phyloP scores from a whole-genome alignment of 805 yeast genomes.

The Monosporozyma aquatica region DNA sequence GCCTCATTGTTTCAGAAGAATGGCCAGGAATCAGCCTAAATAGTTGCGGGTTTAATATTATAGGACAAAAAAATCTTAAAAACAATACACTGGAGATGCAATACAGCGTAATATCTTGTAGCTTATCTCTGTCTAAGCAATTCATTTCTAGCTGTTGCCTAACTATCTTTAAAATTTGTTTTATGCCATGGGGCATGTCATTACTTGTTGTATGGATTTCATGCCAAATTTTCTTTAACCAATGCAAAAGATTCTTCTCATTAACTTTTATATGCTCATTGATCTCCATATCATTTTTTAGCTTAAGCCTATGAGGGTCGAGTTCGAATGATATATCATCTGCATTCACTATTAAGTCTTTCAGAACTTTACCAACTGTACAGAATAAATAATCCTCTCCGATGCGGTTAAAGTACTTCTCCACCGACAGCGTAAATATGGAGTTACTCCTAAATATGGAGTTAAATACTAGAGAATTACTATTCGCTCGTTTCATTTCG shows the following conservation, averaged over 20 bases:
- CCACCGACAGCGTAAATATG: slow-evolving; percentile 71
- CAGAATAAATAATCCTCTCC: slow-evolving; percentile 74
- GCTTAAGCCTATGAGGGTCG: slow-evolving; percentile 56
- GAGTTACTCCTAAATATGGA: slow-evolving; percentile 80
- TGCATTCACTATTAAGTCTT: slow-evolving; percentile 41
- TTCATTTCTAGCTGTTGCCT: slow-evolving; percentile 52
- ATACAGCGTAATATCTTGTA: slow-evolving; percentile 42
- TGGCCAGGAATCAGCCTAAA: slow-evolving; percentile 65
- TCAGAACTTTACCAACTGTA: slow-evolving; percentile 62
- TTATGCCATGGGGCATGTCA: slow-evolving; percentile 64
- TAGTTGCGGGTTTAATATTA: slow-evolving; percentile 79
- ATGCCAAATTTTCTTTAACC: slow-evolving; percentile 56
- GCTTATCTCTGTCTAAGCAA: slow-evolving; percentile 39
- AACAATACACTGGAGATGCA: slow-evolving; percentile 80
- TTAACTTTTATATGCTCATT: slow-evolving; percentile 41
- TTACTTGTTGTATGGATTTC: slow-evolving; percentile 56
- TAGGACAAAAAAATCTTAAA: slow-evolving; percentile 81
- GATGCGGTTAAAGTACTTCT: slow-evolving; percentile 60
- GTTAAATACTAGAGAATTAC: slow-evolving; percentile 36
- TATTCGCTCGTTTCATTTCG: slow-evolving; percentile 42
- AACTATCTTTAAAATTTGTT: slow-evolving; percentile 51
- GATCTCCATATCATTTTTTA: slow-evolving; percentile 32
- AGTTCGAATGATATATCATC: slow-evolving; percentile 52
- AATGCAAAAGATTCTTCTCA: slow-evolving; percentile 39
- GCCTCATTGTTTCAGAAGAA: slow-evolving; percentile 60